phyloP scores from a whole-genome alignment of 257 asterid species.

The Paulownia fortunei region DNA sequence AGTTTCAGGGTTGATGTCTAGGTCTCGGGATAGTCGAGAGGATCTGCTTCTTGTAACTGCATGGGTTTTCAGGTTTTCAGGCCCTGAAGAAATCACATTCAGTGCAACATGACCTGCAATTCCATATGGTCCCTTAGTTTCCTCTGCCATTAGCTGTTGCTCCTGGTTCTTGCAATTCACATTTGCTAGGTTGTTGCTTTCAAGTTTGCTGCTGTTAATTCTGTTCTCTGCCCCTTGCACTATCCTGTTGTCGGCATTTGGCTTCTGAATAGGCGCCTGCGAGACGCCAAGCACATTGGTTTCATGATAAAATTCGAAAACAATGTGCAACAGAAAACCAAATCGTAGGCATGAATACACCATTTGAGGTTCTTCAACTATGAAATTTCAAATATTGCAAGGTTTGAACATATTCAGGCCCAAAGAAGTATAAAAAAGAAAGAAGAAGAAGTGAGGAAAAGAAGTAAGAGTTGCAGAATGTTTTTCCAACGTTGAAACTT shows the following conservation, averaged over 20 bases:
- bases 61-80: conserved; percentile 49
- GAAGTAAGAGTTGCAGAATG: too few species aligned
- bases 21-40: conserved; percentile 72
- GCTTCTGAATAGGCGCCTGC: conserved; percentile 57
- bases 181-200: conserved; percentile 30
- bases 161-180: conserved; percentile 40
- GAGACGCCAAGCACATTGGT: not conserved
- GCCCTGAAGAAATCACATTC: conserved; percentile 59
- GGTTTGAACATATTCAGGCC: not conserved
- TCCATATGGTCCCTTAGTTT: conserved; percentile 22
- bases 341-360: not conserved
- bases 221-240: conserved; percentile 42
- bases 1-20: conserved; percentile 71
- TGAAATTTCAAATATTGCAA: not conserved
- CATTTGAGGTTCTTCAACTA: not conserved
- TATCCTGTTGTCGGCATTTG: conserved; percentile 41
- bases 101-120: conserved; percentile 37
- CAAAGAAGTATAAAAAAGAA: too few species aligned
- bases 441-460: too few species aligned
- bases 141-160: conserved; percentile 30
- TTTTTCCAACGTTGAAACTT: not conserved
- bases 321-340: not conserved
- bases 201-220: conserved; percentile 35
- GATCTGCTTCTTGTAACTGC: conserved; percentile 66
- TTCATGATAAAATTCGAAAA: not conserved